Base-by-base conservation (phyloP, 306 rosid species). In the Cucumis hystrix region DNA sequence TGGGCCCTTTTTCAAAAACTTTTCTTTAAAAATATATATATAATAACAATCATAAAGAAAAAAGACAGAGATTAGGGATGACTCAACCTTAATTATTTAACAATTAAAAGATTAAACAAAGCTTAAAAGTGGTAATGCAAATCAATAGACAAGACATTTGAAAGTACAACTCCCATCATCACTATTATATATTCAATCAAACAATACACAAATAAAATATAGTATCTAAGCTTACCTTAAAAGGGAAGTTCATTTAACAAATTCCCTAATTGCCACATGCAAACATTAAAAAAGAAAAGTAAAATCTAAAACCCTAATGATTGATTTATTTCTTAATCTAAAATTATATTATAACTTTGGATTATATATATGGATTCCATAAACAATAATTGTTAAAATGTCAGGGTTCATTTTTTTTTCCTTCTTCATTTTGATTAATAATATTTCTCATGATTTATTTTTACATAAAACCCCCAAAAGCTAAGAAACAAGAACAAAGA, bases 221-320 rank as follows among this genome's bases (percentile, higher is more conserved):
- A 25, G 13, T 63, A 71, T 70, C 72, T 76, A 71, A 45, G 51
- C 89, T 89, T 89, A 82, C 88, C 91, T 88, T 87, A 84, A 79
- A 88, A 77, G 92, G 93, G 75, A 87, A 87, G 83, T 62, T 71
- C 13, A 70, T 41, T 10, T 21, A 71, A 25, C n/a, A 70, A 23
- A 47, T 23, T 68, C 37, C 37, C 28, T 21, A 68, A 45, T 43
- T 20, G 37, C 59, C 59, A 70, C 76, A 70, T 70, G 43, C 76
- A 25, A 71, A 14, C 59, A 71, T 25, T 18, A 8, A 17, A 17
- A 65, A 39, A 10, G 12, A 17, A 70, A 41, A 45, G 54, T 41
- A 69, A 69, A 70, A 70, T 2, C 68, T 62, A 30, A 30, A 62
- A 62, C 20, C 20, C 41, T 62, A 62, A 62, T 69, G n/a, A 69